Evolutionary conservation across 805 yeast genomes (phyloP).

Genomic region (Clavispora santaluciae): DNA sequence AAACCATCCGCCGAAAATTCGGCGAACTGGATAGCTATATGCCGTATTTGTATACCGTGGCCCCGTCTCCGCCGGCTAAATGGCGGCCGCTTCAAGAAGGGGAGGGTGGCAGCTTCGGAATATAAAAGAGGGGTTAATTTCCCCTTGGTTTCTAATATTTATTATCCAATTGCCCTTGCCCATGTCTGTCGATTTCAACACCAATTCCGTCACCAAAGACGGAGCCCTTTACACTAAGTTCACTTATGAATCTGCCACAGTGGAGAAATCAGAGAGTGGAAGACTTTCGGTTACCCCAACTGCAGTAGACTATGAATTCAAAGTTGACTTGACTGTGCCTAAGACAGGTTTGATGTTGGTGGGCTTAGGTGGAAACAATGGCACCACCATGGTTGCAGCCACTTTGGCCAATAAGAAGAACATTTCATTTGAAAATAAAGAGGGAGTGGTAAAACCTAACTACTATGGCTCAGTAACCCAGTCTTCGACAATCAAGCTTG

Average conservation of each 20-base stretch:
- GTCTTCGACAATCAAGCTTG: constrained; percentile 83
- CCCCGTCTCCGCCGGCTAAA: not conserved
- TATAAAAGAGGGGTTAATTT: not conserved
- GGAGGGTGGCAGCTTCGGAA: not conserved
- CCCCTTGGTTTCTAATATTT: not conserved
- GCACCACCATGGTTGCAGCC: constrained; percentile 85
- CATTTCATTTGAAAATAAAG: constrained; percentile 74
- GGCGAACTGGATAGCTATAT: constrained; percentile 9
- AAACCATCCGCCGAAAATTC: constrained; percentile 16
- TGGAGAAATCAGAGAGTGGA: constrained; percentile 49
- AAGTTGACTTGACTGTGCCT: constrained; percentile 75
- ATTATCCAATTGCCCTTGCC: not conserved
- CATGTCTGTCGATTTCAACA: constrained; percentile 17
- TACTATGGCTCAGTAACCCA: constrained; percentile 95
- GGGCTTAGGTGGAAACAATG: constrained; percentile 96
- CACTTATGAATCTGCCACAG: constrained; percentile 72
- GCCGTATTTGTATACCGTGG: constrained; percentile 5
- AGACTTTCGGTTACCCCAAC: constrained; percentile 65
- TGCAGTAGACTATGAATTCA: constrained; percentile 72
- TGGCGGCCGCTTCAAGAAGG: not conserved
- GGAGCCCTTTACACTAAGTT: constrained; percentile 56
- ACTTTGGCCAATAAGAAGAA: constrained; percentile 79
- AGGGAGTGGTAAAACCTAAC: constrained; percentile 69
- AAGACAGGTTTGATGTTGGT: constrained; percentile 86
- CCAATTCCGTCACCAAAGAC: constrained; percentile 45